Evolutionary conservation across 208 protist genomes (phyloP), one percentile per base, ranked within the genome.

Genomic region (Zelonia costaricensis): DNA sequence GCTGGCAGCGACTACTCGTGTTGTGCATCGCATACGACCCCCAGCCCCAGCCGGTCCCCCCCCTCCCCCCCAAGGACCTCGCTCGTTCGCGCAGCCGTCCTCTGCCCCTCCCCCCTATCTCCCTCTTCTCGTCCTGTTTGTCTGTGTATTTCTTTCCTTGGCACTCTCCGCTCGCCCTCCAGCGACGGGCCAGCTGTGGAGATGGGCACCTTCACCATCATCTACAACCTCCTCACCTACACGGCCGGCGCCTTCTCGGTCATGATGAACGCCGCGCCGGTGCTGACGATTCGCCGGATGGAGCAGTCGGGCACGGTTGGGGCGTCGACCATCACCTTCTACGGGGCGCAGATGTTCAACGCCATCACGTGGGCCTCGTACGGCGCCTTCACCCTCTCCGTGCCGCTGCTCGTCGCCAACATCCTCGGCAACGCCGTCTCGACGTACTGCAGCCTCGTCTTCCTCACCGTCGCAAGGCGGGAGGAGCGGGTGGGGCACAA

Each of bases 401-500:
- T 75, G 31, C 74, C 78, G 39, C 62, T 85, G 47, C 70, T 85
- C 36, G 62, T 83, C 28, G 48, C 75, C 39, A 85, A 81, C 62
- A 73, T 57, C 28, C 49, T 89, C 2, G 82, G 82, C 46, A 89
- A 82, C 48, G 70, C 71, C 38, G 72, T 85, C 10, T 62, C 70
- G 15, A 85, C 78, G 30, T 89, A 86, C 64, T 85, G 70, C 46
- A 72, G 70, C 15, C 67, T 89, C 3, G 74, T 76, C 4, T 85
- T 80, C 55, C 74, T 89, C 20, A 74, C 78, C 3, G 69, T 83
- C 8, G 82, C 78, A 4, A 75, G 78, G 4, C 69, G 69, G 4
- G 78, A 85, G 60, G 78, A 85, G 59, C 68, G 58, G 58, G 70
- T 66, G 20, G 75, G 79, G 2, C 60, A 66, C 42, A 72, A 48